phyloP scores from a whole-genome alignment of 202 grass and related monocot species.

The Bolboschoenoplectus hybrid region DNA sequence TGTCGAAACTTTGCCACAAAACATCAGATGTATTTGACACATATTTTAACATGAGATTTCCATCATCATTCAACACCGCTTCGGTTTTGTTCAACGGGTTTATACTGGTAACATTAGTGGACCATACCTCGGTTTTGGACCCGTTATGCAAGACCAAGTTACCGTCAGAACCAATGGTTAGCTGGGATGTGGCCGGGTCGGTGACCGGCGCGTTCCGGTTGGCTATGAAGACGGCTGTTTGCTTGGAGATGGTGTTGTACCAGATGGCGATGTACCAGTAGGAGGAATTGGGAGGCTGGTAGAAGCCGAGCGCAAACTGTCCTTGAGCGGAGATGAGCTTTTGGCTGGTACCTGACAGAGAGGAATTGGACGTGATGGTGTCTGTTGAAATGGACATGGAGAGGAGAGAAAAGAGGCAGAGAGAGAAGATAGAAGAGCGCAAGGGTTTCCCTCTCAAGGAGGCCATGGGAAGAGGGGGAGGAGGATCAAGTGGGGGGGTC shows the following conservation, averaged over 20 bases:
- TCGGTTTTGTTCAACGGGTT: constrained; percentile 26
- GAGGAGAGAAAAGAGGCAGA: constrained; percentile 20
- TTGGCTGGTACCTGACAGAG: constrained; percentile 44
- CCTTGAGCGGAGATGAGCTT: constrained; percentile 53
- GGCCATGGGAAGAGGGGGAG: neutral
- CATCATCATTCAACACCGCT: constrained; percentile 35
- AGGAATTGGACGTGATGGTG: constrained; percentile 61
- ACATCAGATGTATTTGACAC: constrained; percentile 42
- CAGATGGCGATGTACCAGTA: constrained; percentile 78
- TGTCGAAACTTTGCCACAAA: constrained; percentile 55
- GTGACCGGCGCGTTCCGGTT: constrained; percentile 54
- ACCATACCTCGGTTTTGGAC: constrained; percentile 53
- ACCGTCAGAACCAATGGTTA: constrained; percentile 47
- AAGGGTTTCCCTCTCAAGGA: constrained; percentile 13
- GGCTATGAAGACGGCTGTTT: constrained; percentile 61
- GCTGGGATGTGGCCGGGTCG: constrained; percentile 43
- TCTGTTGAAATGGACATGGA: constrained; percentile 40
- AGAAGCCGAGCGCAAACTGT: constrained; percentile 62
- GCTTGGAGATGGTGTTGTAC: constrained; percentile 64
- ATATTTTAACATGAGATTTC: constrained; percentile 44
- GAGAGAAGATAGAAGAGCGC: constrained; percentile 8
- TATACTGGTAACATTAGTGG: constrained; percentile 46
- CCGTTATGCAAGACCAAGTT: constrained; percentile 66
- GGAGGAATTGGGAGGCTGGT: constrained; percentile 42
- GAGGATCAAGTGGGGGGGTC: neutral